phyloP scores from a whole-genome alignment of 164 flowering plant genomes.

The Berberis thunbergii region DNA sequence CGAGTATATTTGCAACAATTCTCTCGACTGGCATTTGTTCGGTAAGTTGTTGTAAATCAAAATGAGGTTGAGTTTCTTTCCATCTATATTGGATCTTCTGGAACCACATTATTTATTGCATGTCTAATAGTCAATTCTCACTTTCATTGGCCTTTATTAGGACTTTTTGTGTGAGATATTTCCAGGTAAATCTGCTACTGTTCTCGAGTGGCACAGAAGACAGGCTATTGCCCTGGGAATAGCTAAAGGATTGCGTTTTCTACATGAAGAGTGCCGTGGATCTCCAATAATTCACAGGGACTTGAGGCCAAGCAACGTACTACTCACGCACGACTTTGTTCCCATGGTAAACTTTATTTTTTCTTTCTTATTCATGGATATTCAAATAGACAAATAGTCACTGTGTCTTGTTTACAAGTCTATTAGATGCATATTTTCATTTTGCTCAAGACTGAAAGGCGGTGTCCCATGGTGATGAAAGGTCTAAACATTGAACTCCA shows the following conservation, averaged over 20 bases:
- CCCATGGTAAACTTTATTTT: constrained; percentile 32
- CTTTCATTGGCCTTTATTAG: background rate
- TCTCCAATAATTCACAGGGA: constrained; percentile 52
- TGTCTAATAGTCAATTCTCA: background rate
- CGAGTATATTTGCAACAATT: constrained; percentile 60
- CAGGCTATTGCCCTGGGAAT: constrained; percentile 50
- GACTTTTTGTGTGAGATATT: background rate
- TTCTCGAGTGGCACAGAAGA: constrained; percentile 52
- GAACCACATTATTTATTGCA: too few species aligned
- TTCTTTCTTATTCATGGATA: too few species aligned
- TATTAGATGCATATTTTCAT: too few species aligned
- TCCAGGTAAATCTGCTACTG: constrained; percentile 22
- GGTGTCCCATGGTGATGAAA: too few species aligned
- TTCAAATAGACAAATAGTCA: too few species aligned
- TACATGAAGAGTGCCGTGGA: constrained; percentile 39
- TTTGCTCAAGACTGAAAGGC: too few species aligned
- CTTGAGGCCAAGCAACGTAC: constrained; percentile 57
- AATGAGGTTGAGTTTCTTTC: too few species aligned
- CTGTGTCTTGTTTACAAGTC: too few species aligned
- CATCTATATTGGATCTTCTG: too few species aligned
- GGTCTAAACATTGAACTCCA: too few species aligned
- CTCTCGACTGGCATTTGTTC: constrained; percentile 56
- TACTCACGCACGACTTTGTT: constrained; percentile 58
- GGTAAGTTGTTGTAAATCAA: constrained; percentile 22
- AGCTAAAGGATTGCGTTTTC: constrained; percentile 64